Evolutionary conservation across 1,139 yeast species (phyloP).

Genomic region (Candida tropicalis): DNA sequence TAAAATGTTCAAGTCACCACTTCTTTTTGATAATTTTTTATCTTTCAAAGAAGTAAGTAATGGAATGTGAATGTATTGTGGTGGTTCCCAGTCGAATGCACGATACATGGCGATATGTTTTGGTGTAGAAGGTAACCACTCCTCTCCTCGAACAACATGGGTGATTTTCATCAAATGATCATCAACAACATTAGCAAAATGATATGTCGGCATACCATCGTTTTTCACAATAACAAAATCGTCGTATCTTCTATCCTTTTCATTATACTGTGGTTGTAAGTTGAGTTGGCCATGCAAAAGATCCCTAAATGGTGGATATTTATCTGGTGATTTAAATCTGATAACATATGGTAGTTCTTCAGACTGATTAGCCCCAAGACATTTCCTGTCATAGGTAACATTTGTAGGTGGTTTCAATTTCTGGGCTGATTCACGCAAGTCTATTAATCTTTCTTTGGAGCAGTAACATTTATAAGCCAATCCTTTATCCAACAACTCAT

Average conservation of each 20-base stretch:
- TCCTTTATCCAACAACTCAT: conserved; percentile 60
- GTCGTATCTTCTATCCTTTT: conserved; percentile 73
- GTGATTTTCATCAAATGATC: conserved; percentile 92
- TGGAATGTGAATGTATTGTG: conserved; percentile 87
- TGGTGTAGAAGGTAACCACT: conserved; percentile 96
- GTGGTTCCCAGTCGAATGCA: conserved; percentile 88
- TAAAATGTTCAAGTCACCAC: conserved; percentile 76
- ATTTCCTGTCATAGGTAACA: conserved; percentile 87
- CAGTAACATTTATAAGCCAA: conserved; percentile 88
- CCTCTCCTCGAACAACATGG: conserved; percentile 96
- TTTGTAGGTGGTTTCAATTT: conserved; percentile 83
- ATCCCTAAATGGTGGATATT: conserved; percentile 69
- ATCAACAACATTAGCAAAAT: conserved; percentile 93
- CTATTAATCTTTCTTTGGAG: conserved; percentile 72
- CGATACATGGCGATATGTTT: conserved; percentile 85
- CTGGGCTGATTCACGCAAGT: conserved; percentile 72
- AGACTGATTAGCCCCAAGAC: conserved; percentile 39
- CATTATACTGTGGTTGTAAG: conserved; percentile 78
- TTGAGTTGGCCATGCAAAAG: conserved; percentile 75
- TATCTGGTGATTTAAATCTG: conserved; percentile 69
- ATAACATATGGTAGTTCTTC: conserved; percentile 47
- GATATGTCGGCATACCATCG: conserved; percentile 94
- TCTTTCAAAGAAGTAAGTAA: conserved; percentile 73
- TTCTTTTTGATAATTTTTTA: conserved; percentile 83
- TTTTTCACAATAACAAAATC: conserved; percentile 89